phyloP scores from a whole-genome alignment of 2,329 filamentous ascomycete species.

The Ophiocordyceps camponoti-rufipedis region DNA sequence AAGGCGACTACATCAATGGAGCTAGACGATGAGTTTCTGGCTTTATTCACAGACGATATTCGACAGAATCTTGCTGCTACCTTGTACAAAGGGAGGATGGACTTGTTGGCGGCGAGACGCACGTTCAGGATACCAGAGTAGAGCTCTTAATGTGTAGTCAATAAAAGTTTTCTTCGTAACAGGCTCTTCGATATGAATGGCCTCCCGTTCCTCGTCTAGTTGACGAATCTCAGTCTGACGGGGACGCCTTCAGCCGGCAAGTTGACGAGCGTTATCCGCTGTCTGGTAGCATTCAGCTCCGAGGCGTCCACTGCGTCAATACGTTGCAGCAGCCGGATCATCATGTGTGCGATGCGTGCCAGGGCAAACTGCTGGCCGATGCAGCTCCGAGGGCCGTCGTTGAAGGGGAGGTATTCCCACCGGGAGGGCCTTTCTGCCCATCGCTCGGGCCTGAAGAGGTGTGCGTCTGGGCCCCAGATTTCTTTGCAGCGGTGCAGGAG shows the following conservation, averaged over 20 bases:
- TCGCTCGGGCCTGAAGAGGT: conserved; percentile 22
- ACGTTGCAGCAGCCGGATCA: conserved; percentile 7
- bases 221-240: background rate
- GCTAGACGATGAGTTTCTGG: background rate
- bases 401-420: conserved; percentile 12
- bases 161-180: too few relatives aligned
- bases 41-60: background rate
- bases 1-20: background rate
- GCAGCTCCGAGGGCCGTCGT: conserved; percentile 11
- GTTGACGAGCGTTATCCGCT: background rate
- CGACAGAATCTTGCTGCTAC: background rate
- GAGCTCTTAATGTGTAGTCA: too few relatives aligned
- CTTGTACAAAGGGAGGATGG: background rate
- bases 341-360: conserved; percentile 7
- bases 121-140: too few relatives aligned
- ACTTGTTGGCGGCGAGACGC: background rate
- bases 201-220: background rate
- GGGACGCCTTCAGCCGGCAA: background rate
- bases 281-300: background rate
- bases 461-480: conserved; percentile 19
- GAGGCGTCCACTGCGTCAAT: conserved; percentile 7
- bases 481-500: conserved; percentile 20
- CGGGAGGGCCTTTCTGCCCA: conserved; percentile 11
- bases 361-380: conserved; percentile 11
- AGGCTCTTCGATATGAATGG: too few relatives aligned